Base-by-base conservation (phyloP, 768 basidiomycete species). In the Naematelia aurantialba region DNA sequence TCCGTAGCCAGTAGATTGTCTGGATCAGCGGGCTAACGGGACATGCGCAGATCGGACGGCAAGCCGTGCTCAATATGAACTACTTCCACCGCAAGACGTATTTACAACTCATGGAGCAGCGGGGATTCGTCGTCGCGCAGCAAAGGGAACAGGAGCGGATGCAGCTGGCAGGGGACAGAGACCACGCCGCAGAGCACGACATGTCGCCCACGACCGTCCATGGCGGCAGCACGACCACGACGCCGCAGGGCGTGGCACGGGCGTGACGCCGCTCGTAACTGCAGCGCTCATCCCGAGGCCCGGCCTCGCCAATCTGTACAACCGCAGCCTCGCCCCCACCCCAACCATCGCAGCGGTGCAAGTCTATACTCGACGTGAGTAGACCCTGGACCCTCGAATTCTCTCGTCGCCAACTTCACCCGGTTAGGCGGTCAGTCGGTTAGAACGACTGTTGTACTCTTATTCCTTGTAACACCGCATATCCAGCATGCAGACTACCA, bases 1-100 rank as follows among this genome's bases (percentile, higher is more conserved):
- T 94, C 73, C 67, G 12, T 26, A 49, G 5, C 14, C 39, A 49
- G 10, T 25, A 14, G 30, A 49, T n/a, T 39, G 34, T 17, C 8
- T 17, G 17, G 17, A 39, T 39, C 34, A 39, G 34, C 34, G 8
- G 34, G 46, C 3, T 52, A n/a, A 21, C 24, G 29, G 30, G 34
- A 19, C 30, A 58, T 44, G 21, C 31, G 19, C 47, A 73, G 71
- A 56, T 73, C 54, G 71, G 71, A n/a, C 45, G 60, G 45, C 66
- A 69, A 39, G 68, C 68, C 27, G 61, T 73, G 5, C 58, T 62
- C 10, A 47, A 60, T 5, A 61, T 73, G 63, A 69, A 69, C 34
- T 70, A 73, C 50, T 70, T 64, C 30, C 66, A 73, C 54, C 56
- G 68, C 11, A 69, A 69, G 52, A 59, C 68, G 13, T 66, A 58